phyloP scores from a whole-genome alignment of 75 land plant genomes.

The Pinus tabuliformis region DNA sequence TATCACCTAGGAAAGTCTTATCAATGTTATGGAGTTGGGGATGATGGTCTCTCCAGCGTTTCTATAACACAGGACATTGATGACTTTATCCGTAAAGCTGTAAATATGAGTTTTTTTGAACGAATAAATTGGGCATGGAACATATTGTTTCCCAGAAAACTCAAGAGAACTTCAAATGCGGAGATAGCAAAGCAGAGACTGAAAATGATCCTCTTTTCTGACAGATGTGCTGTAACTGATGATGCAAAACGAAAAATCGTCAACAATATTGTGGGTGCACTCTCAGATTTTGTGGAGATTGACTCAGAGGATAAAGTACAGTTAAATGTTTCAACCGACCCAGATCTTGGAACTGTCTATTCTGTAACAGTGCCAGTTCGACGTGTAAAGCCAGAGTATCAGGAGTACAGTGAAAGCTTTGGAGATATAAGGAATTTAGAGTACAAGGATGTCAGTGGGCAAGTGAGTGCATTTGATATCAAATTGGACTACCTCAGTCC shows the following conservation, averaged over 20 bases:
- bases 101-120: slow-evolving; percentile 73
- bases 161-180: slow-evolving; percentile 64
- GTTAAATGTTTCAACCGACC: slow-evolving; percentile 76
- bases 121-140: slow-evolving; percentile 83
- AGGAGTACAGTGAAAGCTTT: slow-evolving; percentile 39
- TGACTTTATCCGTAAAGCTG: slow-evolving; percentile 39
- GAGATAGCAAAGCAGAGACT: slow-evolving; percentile 86
- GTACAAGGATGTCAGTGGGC: slow-evolving; percentile 24
- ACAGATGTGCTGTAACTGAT: slow-evolving; percentile 89
- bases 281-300: slow-evolving; percentile 95
- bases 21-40: slow-evolving; percentile 11
- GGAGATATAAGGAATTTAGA: slow-evolving; percentile 39
- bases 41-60: slow-evolving; percentile 15
- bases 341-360: slow-evolving; percentile 88
- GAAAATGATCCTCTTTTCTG: slow-evolving; percentile 95
- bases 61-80: slow-evolving; percentile 43
- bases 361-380: slow-evolving; percentile 95
- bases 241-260: slow-evolving; percentile 90
- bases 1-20: slow-evolving; percentile 2
- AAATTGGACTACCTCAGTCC: slow-evolving; percentile 6
- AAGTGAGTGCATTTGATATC: slow-evolving; percentile 7
- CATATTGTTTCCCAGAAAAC: slow-evolving; percentile 65
- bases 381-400: slow-evolving; percentile 85
- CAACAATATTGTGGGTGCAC: slow-evolving; percentile 63
- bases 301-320: slow-evolving; percentile 97